phyloP scores from a whole-genome alignment of 345 rosid genomes.

The Arabidopsis arenosa region DNA sequence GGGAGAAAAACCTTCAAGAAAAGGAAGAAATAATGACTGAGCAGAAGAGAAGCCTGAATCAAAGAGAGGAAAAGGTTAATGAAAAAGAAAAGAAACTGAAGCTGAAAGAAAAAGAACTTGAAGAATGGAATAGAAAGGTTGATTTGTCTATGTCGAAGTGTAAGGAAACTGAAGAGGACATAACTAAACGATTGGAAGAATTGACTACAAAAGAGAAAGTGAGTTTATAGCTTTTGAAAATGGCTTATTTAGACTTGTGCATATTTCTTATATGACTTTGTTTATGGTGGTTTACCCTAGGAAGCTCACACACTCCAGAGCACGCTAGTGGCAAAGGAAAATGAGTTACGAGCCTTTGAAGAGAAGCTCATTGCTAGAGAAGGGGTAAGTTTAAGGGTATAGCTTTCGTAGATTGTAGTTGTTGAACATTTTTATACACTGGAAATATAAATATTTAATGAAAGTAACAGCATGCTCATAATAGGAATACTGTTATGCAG shows the following conservation, averaged over 20 bases:
- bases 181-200: conserved; percentile 57
- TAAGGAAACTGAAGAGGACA: conserved; percentile 65
- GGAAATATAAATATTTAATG: neutral
- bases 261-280: conserved; percentile 31
- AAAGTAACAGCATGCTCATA: neutral
- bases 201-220: conserved; percentile 75
- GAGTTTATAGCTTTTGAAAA: conserved; percentile 30
- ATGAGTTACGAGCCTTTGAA: conserved; percentile 59
- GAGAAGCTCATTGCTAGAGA: conserved; percentile 75
- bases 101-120: conserved; percentile 62
- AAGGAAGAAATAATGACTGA: conserved; percentile 60
- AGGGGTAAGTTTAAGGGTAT: conserved; percentile 59
- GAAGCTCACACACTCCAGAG: conserved; percentile 56
- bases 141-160: conserved; percentile 54
- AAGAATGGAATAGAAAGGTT: conserved; percentile 57
- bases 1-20: conserved; percentile 70
- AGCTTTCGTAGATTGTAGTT: neutral
- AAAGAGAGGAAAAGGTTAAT: conserved; percentile 65
- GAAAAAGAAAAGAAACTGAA: conserved; percentile 56
- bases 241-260: conserved; percentile 13
- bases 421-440: neutral
- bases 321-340: conserved; percentile 56
- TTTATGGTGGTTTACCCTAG: conserved; percentile 49
- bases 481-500: neutral
- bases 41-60: conserved; percentile 61